A percentile compares a stretch with the other conserved stretches of the same genome.
These are phyloP conservation scores for Soucietia sequanensis DNA, from an alignment of 805 yeast genomes.

Conservation along the genomic window DNA sequence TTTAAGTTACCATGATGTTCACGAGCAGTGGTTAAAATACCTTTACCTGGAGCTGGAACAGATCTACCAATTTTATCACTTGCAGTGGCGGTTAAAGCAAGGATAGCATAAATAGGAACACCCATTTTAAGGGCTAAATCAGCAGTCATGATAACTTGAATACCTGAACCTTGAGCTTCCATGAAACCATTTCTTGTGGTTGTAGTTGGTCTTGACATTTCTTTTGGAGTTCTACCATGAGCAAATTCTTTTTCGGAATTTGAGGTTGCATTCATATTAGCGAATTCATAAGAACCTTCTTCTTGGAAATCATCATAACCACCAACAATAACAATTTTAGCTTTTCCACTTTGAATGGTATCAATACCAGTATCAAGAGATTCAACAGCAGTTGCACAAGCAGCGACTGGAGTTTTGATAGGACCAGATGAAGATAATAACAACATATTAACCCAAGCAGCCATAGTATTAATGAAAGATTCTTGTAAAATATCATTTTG, in stretches of 20 bases:
- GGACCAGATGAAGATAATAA: slow-evolving; percentile 97
- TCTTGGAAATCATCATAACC: slow-evolving; percentile 99
- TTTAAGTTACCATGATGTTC: slow-evolving; percentile 82
- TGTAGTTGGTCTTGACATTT: slow-evolving; percentile 98
- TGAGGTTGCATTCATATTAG: slow-evolving; percentile 98
- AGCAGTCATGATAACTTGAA: slow-evolving; percentile 94
- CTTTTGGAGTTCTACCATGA: slow-evolving; percentile 96
- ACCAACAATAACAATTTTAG: slow-evolving; percentile 95
- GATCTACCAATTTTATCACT: slow-evolving; percentile 98
- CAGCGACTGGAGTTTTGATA: slow-evolving; percentile 98
- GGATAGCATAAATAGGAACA: slow-evolving; percentile 95
- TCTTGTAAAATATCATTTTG: slow-evolving; percentile 98
- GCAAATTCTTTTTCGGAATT: slow-evolving; percentile 84
- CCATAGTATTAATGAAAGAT: slow-evolving; percentile 97
- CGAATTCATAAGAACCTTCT: slow-evolving; percentile 97
- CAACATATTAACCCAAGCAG: slow-evolving; percentile 99
- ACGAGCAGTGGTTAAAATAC: slow-evolving; percentile 96
- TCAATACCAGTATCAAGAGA: slow-evolving; percentile 96
- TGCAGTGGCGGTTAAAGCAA: slow-evolving; percentile 95
- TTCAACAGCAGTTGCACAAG: slow-evolving; percentile 99
- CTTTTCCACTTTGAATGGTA: slow-evolving; percentile 89
- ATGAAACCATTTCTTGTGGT: slow-evolving; percentile 96
- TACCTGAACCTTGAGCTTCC: slow-evolving; percentile 99
- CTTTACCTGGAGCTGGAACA: slow-evolving; percentile 99
- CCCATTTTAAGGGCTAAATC: slow-evolving; percentile 96